These are phyloP conservation scores for Codiaeum variegatum DNA, from an alignment of 441 rosid genomes.

Conservation along the genomic window DNA sequence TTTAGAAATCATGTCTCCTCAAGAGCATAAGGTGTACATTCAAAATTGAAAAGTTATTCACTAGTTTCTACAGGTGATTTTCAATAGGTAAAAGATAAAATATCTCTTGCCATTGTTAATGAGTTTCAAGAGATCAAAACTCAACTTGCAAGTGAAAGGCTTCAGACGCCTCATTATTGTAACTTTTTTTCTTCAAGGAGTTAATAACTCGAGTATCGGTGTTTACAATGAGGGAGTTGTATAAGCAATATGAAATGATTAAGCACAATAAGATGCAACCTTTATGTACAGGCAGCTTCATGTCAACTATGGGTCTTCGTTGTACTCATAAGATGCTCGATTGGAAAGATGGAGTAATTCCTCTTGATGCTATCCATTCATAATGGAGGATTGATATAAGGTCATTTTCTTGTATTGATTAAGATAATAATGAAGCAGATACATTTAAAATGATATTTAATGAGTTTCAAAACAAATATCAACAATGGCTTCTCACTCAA, in stretches of 20 bases:
- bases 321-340: not conserved
- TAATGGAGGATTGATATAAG: not conserved
- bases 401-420: not conserved
- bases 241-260: not conserved
- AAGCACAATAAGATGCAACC: not conserved
- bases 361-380: not conserved
- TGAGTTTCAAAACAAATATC: not conserved
- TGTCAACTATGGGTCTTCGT: slow-evolving; percentile 7
- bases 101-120: slow-evolving; percentile 3
- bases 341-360: not conserved
- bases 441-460: not conserved
- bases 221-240: not conserved
- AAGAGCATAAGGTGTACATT: slow-evolving; percentile 11
- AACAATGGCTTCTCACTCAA: not conserved
- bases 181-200: slow-evolving; percentile 2
- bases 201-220: not conserved
- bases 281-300: not conserved
- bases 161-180: not conserved
- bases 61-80: not conserved
- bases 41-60: slow-evolving; percentile 8
- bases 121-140: slow-evolving; percentile 12
- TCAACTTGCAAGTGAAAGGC: not conserved
- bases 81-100: not conserved
- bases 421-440: not conserved
- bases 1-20: slow-evolving; percentile 3